Conservation (phyloP, 139 green algal genomes). For the Microglena sp. region DNA sequence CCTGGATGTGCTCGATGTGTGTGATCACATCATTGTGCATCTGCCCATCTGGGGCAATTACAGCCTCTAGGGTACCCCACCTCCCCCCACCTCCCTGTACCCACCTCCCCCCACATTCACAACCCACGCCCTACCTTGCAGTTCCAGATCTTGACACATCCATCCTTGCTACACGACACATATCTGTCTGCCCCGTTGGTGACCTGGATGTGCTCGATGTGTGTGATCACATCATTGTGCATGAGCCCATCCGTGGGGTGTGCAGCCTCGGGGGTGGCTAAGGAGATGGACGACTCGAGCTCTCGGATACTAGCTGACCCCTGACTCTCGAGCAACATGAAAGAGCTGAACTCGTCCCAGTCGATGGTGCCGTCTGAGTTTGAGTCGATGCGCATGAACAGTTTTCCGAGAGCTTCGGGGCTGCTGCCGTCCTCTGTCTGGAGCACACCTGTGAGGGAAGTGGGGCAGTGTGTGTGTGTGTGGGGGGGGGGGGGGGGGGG, state of each 20-base stretch:
- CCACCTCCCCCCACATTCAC: too few species aligned
- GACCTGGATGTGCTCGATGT: conserved; percentile 20
- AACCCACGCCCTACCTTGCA: conserved; percentile 32
- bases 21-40: conserved; percentile 35
- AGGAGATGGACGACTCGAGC: conserved; percentile 28
- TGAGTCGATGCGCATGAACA: conserved; percentile 63
- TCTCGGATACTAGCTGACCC: conserved; percentile 31
- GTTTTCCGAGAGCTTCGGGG: conserved; percentile 31
- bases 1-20: conserved; percentile 17
- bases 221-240: conserved; percentile 35
- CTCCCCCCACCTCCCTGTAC: too few species aligned
- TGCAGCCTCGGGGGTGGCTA: conserved; percentile 10
- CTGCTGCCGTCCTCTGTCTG: conserved; percentile 47
- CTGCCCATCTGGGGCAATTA: conserved; percentile 7
- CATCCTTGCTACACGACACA: conserved; percentile 39
- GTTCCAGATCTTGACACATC: conserved; percentile 48
- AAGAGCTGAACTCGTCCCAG: conserved; percentile 70
- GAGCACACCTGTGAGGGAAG: conserved; percentile 21
- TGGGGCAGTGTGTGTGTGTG: background rate
- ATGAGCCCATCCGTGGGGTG: conserved; percentile 2
- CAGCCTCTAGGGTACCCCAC: too few species aligned
- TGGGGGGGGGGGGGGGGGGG: too few species aligned
- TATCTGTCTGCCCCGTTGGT: conserved; percentile 38
- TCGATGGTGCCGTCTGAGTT: conserved; percentile 61
- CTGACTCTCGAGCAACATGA: conserved; percentile 59